A percentile compares a stretch with the other conserved stretches of the same genome.
Conservation (phyloP, 495 filamentous ascomycete genomes). For the Hyphodiscus hymeniophilus region DNA sequence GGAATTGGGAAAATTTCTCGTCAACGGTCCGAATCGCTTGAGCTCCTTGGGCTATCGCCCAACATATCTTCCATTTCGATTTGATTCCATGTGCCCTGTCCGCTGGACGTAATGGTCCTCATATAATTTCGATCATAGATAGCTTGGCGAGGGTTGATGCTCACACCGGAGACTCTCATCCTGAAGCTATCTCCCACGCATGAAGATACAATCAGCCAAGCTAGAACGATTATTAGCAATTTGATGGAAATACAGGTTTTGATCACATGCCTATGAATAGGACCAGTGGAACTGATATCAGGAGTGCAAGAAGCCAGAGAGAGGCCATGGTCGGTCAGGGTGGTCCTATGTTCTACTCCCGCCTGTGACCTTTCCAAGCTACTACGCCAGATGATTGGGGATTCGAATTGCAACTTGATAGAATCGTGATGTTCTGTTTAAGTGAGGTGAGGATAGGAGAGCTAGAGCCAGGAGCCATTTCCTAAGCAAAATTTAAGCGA, state of each 20-base stretch:
- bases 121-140: slow-evolving; percentile 47
- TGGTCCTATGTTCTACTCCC: no score
- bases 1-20: background rate
- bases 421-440: background rate
- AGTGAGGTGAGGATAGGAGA: background rate
- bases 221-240: slow-evolving; percentile 23
- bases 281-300: slow-evolving; percentile 40
- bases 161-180: slow-evolving; percentile 28
- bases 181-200: slow-evolving; percentile 50
- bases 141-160: slow-evolving; percentile 29
- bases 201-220: slow-evolving; percentile 49
- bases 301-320: slow-evolving; percentile 38
- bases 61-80: slow-evolving; percentile 58
- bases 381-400: no score
- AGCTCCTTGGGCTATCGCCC: slow-evolving; percentile 24
- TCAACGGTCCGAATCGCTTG: slow-evolving; percentile 6
- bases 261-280: slow-evolving; percentile 37
- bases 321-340: slow-evolving; percentile 34
- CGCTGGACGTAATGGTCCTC: slow-evolving; percentile 44
- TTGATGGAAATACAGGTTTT: background rate
- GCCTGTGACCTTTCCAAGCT: no score
- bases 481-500: slow-evolving; percentile 1
- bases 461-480: background rate
- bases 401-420: background rate
- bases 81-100: slow-evolving; percentile 50